Base-by-base conservation (phyloP, 1,139 yeast species). In the Yamadazyma diddensiae region DNA sequence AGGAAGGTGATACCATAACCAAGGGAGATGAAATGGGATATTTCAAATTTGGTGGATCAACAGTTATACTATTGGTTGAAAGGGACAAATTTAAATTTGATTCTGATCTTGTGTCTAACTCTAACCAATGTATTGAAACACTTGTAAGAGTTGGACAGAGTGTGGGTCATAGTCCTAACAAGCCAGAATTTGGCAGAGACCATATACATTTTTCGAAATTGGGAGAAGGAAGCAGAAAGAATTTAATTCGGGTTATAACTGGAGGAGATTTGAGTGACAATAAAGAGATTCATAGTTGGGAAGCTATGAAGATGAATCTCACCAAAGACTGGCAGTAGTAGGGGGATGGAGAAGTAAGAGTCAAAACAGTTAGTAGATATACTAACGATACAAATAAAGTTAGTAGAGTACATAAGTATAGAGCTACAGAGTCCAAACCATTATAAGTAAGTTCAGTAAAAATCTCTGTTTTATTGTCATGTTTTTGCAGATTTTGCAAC, bases 21-120 rank as follows among this genome's bases (percentile, higher is more conserved):
- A 68, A 92, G 34, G 85, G 92, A 6, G 94, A 85, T 28, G 97
- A 92, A 50, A 61, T 92, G 26, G 98, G 98, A 0, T 90, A 86
- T 52, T 92, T 92, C 67, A 86, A 88, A 53, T 92, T 90, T 62
- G 98, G 98, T 11, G 98, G 97, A 0, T 85, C 95, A 0, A 92
- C 98, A 0, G 70, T 87, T 11, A 64, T 92, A 5, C 55, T 84
- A 2, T 53, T 92, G 8, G 56, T 68, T 42, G 65, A 65, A 29
- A 54, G 53, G 31, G 43, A 45, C 13, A 43, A 47, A 19, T 62
- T 69, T 34, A 50, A 49, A 24, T 83, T 90, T 54, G 98, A 92
- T 56, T 60, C 77, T 1, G 97, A 92, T 54, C 55, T 92, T 24
- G 52, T 73, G 4, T 61, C 70, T 23, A 92, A 90, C 53, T 84